Percentiles rank a stretch among this genome's conserved stretches.
Conservation (phyloP, 164 flowering plant species). For the Vitis vinifera region ASM3070453v1 NC_081817.1:4044001-4044500, state of each 20-base stretch:
- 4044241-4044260: no score
- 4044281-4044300: background rate
- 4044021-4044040: no score
- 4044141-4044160: constrained; percentile 72
- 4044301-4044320: background rate
- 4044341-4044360: background rate
- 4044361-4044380: background rate
- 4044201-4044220: constrained; percentile 2
- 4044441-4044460: constrained; percentile 71
- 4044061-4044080: background rate
- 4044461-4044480: constrained; percentile 67
- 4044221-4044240: background rate
- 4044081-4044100: background rate
- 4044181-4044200: constrained; percentile 84
- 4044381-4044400: background rate
- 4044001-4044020: no score
- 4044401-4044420: background rate
- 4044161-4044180: constrained; percentile 63
- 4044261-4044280: no score
- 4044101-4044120: constrained; percentile 36
- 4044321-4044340: background rate
- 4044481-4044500: constrained; percentile 65
- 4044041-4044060: background rate
- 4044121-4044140: constrained; percentile 80
- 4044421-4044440: constrained; percentile 22